Evolutionary conservation across 345 rosid genomes (phyloP), one percentile per base, ranked within the genome.

Genomic region (Nasturtium officinale): DNA sequence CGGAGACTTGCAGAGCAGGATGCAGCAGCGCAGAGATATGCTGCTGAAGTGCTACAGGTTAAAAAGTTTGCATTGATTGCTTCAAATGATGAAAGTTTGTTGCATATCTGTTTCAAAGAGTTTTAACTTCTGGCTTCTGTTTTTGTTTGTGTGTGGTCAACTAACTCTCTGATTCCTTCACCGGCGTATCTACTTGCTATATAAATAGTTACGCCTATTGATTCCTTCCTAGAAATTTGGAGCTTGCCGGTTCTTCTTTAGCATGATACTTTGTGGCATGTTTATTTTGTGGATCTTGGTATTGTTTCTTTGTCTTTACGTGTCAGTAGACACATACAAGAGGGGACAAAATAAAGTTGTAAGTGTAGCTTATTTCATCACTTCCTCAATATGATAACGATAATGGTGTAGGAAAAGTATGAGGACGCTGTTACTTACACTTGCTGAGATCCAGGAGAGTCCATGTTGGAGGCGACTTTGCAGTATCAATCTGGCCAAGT

Each of bases 401-500:
- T 51, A 59, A 40, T 35, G 69, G 65, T 77, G 79, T 86, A 94
- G 98, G 97, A 88, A 67, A 96, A 96, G 73, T 92, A 92, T 71
- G 98, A 90, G 81, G 91, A 87, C 54, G 87, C 92, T 30, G 57
- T 83, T 59, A 88, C 85, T 67, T 81, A n/a, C 87, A 20, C 87
- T 96, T 21, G 86, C 85, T 71, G 96, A 87, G 82, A 96, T 90
- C 97, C 97, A 96, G 85, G 91, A 92, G 83, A 92, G 80, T 96
- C 97, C 54, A 89, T 90, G 98, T 79, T 96, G 85, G 97, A 96
- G 87, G 99, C 98, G 16, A 89, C 99, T 60, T 82, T 92, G 83
- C 97, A 92, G 72, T 96, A 86, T 79, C 98, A 96, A 69, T 88
- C 91, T 55, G 84, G 95, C 76, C 90, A 89, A 78, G 81, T 67